phyloP scores from a whole-genome alignment of 805 yeast species.

The Diddensiella santjacobensis region DNA sequence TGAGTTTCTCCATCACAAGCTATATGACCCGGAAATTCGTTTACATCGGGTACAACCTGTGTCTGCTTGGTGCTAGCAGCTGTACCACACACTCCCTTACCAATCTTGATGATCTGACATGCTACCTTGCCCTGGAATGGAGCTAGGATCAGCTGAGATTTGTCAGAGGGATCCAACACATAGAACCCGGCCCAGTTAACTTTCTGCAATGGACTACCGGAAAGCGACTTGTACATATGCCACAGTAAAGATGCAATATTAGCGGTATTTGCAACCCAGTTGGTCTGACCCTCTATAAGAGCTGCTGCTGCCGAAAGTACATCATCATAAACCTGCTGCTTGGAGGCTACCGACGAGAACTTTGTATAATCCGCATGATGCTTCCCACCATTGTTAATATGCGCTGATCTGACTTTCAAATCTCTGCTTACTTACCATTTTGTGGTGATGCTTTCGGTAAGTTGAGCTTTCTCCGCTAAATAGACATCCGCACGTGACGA shows the following conservation, averaged over 20 bases:
- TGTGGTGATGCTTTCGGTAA: too few relatives aligned
- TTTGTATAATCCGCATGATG: constrained; percentile 72
- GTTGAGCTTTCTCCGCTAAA: too few relatives aligned
- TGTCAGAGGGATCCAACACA: constrained; percentile 42
- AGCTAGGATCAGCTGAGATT: constrained; percentile 61
- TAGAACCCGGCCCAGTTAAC: constrained; percentile 97
- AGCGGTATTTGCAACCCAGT: constrained; percentile 88
- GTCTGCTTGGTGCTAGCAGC: constrained; percentile 61
- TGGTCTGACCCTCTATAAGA: constrained; percentile 54
- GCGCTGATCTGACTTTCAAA: too few relatives aligned
- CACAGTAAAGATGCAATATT: constrained; percentile 84
- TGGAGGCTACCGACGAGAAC: constrained; percentile 38
- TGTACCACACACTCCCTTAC: constrained; percentile 88
- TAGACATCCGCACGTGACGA: too few relatives aligned
- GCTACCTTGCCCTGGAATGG: constrained; percentile 98
- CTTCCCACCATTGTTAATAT: too few relatives aligned
- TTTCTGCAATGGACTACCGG: constrained; percentile 29
- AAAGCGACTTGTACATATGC: constrained; percentile 73
- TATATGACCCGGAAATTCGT: constrained; percentile 83
- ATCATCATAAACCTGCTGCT: constrained; percentile 52
- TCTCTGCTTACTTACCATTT: too few relatives aligned
- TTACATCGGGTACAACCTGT: constrained; percentile 75
- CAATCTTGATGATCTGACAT: constrained; percentile 75
- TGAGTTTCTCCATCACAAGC: constrained; percentile 96
- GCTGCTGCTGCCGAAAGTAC: constrained; percentile 63